These are phyloP conservation scores for Trapa incisa DNA, from an alignment of 345 rosid genomes.

Conservation along the genomic window DNA sequence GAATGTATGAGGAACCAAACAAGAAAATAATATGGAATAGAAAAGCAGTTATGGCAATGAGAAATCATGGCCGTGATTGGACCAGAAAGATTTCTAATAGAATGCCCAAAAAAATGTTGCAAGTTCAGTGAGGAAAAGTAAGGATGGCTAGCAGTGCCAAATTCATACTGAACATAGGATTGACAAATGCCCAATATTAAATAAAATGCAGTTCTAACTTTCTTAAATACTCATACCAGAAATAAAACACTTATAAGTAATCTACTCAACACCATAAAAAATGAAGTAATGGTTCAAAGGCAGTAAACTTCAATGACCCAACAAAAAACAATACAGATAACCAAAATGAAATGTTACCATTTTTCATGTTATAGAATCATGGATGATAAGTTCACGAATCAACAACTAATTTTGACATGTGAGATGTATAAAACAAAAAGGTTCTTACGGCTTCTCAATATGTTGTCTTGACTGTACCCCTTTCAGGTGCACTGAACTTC, in stretches of 20 bases:
- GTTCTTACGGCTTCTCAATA: conserved; percentile 49
- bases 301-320: background rate
- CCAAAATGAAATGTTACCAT: background rate
- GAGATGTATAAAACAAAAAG: background rate
- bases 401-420: background rate
- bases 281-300: background rate
- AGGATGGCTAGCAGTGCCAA: background rate
- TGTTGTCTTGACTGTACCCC: conserved; percentile 31
- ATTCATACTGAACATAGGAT: background rate
- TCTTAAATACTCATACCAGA: background rate
- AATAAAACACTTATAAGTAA: background rate
- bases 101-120: background rate
- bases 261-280: background rate
- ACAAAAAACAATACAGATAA: background rate
- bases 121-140: background rate
- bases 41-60: no score
- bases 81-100: background rate
- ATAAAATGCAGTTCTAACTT: background rate
- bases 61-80: background rate
- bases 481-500: conserved; percentile 18
- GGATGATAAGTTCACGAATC: background rate
- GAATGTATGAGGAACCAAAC: background rate
- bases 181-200: background rate
- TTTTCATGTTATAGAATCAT: background rate
- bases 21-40: background rate